Evolutionary conservation across 306 rosid species (phyloP).

Genomic region (Inga laurina): DNA sequence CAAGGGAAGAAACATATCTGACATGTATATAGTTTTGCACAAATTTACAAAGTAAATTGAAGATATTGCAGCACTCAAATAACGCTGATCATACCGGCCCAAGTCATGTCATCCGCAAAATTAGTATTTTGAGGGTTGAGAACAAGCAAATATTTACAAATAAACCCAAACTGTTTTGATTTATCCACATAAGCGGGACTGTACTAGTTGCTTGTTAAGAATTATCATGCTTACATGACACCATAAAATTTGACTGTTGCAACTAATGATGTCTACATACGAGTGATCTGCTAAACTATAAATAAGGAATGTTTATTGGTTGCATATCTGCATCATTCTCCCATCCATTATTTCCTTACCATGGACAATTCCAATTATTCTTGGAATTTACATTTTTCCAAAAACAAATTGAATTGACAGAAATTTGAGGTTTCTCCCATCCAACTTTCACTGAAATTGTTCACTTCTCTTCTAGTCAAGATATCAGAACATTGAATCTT

Average conservation of each 20-base stretch:
- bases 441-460: not conserved
- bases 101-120: slow-evolving; percentile 9
- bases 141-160: slow-evolving; percentile 3
- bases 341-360: not conserved
- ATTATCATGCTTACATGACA: slow-evolving; percentile 6
- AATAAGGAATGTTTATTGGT: not conserved
- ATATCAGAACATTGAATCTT: not conserved
- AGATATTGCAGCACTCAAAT: not conserved
- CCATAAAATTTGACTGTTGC: not conserved
- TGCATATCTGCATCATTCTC: not conserved
- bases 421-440: not conserved
- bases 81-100: not conserved
- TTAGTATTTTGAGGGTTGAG: not conserved
- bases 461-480: not conserved
- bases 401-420: not conserved
- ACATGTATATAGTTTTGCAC: slow-evolving; percentile 8
- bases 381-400: not conserved
- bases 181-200: not conserved
- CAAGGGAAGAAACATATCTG: slow-evolving; percentile 24
- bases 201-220: not conserved
- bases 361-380: not conserved
- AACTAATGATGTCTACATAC: not conserved
- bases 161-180: slow-evolving; percentile 10
- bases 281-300: slow-evolving; percentile 4
- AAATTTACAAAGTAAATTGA: slow-evolving; percentile 21